Evolutionary conservation across 148 eudicot species (phyloP), one percentile per base, ranked within the genome.

Genomic region (Rhododendron ferrugineum): DNA sequence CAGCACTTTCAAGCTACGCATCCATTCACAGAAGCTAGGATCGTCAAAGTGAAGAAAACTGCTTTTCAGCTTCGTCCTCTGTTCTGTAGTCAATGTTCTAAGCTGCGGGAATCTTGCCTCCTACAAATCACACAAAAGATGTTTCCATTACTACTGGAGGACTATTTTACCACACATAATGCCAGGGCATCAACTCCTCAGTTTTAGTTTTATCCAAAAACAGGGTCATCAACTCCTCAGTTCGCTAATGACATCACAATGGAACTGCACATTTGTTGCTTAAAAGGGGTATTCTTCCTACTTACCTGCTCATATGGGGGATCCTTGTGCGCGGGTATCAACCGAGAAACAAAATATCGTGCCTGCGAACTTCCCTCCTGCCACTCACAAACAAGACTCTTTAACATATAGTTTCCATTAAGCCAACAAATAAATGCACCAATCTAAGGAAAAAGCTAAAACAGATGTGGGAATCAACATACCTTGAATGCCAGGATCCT

Each of bases 361-460:
- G 99, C 98, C 87, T 92, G 98, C 79, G 99, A 97, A 85, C 98
- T 97, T 83, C 98, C 98, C 85, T 95, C 99, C 99, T 97, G 92
- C 86, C 76, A 70, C 37, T 88, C 76, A 78, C 77, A 60, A 82
- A 81, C 50, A 85, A 86, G 22, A 50, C 76, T 66, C 32, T 42
- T 46, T 2, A 84, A 64, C 22, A 80, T 81, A 75, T 84, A 46
- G 32, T 3, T 28, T 78, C 42, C 44, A 76, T 70, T 28, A 4
- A 22, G 40, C 44, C 47, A 60, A 64, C 50, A 28, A 47, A 79
- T 28, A n/a, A n/a, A 72, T 44, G 5, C 5, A 84, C n/a, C 80
- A 32, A 16, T 58, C 42, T 75, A 80, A 47, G 42, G 14, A 66
- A 76, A 84, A 49, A 52, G 47, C 68, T 11, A 62, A 50, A 13